A percentile compares a stretch with the other conserved stretches of the same genome.
These are phyloP conservation scores for Trichoderma asperellum DNA, from an alignment of 2,329 filamentous ascomycete genomes.

Conservation along the genomic window DNA sequence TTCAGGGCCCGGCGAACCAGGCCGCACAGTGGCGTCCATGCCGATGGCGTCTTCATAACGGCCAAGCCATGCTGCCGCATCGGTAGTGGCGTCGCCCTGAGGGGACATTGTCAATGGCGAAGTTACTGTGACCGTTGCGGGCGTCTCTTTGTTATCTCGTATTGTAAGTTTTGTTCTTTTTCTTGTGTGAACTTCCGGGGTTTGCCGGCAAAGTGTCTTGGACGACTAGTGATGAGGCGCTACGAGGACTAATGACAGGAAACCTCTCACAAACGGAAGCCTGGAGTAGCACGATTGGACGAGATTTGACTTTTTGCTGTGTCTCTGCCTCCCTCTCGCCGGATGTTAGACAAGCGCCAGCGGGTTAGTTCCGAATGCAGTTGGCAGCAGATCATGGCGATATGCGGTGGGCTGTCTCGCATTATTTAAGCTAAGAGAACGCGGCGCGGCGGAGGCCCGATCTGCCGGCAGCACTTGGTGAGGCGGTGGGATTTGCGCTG, in stretches of 20 bases:
- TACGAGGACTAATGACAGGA: background rate
- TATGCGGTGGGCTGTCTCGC: slow-evolving; percentile 12
- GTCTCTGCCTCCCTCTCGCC: slow-evolving; percentile 18
- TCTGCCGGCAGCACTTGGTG: slow-evolving; percentile 5
- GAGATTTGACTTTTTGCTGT: background rate
- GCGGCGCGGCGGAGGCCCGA: background rate
- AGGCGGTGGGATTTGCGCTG: background rate
- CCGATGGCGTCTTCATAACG: slow-evolving; percentile 25
- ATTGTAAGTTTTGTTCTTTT: background rate
- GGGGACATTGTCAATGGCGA: slow-evolving; percentile 7
- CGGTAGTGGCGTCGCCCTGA: slow-evolving; percentile 14
- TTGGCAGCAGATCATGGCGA: slow-evolving; percentile 1
- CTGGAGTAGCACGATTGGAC: slow-evolving; percentile 18
- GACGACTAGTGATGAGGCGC: slow-evolving; percentile 8
- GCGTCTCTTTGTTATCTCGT: slow-evolving; percentile 9
- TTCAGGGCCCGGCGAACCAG: slow-evolving; percentile 23
- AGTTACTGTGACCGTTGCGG: background rate
- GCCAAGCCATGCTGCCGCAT: slow-evolving; percentile 22
- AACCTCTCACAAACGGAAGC: background rate
- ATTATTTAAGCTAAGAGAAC: slow-evolving; percentile 7
- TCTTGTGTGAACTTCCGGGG: background rate
- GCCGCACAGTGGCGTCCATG: slow-evolving; percentile 11
- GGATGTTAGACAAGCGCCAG: slow-evolving; percentile 12
- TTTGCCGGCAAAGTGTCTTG: background rate
- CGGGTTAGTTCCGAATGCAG: slow-evolving; percentile 4